phyloP scores from a whole-genome alignment of 805 yeast genomes.

The Wickerhamia fluorescens region DNA sequence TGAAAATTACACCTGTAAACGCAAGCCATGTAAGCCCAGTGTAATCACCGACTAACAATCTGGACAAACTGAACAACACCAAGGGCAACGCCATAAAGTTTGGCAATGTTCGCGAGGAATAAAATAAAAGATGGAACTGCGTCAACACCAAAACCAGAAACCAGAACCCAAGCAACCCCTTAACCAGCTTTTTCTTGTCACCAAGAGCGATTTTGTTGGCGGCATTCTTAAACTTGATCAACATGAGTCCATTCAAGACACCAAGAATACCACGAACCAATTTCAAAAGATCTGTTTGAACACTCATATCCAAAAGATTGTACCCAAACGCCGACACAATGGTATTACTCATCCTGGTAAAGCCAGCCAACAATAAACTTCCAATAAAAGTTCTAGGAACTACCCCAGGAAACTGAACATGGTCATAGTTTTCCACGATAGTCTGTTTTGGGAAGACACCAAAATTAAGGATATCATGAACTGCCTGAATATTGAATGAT shows the following conservation, averaged over 20 bases:
- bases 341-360: constrained; percentile 10
- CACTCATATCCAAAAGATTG: constrained; percentile 21
- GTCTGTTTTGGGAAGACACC: constrained; percentile 38
- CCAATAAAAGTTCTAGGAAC: constrained; percentile 86
- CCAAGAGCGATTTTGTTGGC: constrained; percentile 15
- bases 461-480: constrained; percentile 67
- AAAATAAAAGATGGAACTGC: constrained; percentile 77
- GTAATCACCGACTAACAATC: constrained; percentile 43
- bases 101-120: constrained; percentile 83
- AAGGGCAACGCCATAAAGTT: constrained; percentile 78
- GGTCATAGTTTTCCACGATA: constrained; percentile 54
- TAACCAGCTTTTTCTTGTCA: constrained; percentile 10
- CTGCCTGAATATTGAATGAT: constrained; percentile 84
- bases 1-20: constrained; percentile 59
- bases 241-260: constrained; percentile 45
- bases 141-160: constrained; percentile 50
- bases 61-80: constrained; percentile 48
- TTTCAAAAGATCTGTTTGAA: constrained; percentile 16
- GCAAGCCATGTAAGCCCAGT: constrained; percentile 47
- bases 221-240: constrained; percentile 44
- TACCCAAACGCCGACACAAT: constrained; percentile 13
- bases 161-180: constrained; percentile 42
- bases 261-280: constrained; percentile 59
- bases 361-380: constrained; percentile 46
- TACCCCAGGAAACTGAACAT: constrained; percentile 73